Base-by-base conservation (phyloP, 2,329 filamentous ascomycete genomes). In the Aaosphaeria arxii region DNA sequence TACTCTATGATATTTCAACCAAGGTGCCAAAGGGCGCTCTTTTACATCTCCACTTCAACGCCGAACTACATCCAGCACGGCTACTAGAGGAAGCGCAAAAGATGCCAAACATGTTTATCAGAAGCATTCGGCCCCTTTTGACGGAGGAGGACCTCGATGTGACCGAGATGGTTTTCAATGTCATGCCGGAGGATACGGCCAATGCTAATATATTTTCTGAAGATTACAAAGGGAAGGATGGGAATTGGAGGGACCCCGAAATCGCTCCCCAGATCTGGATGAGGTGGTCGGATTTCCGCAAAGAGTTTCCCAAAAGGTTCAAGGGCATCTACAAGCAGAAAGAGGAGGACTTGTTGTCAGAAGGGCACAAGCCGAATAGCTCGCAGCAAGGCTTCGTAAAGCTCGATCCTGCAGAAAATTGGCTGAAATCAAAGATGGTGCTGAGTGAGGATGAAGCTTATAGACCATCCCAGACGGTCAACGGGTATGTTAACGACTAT, bases 11-110 rank as follows among this genome's bases (percentile, higher is more conserved):
- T 30, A 76, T 86, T 29, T 79, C 83, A 5, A 72, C 71, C 31
- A 62, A 66, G 48, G 79, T 88, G 74, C 87, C 87, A 39, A 91
- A 91, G 66, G 87, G 86, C 2, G 79, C 80, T 0, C 84, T 90
- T 62, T 73, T 90, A 28, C 87, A 91, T 65, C 80, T 89, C 28
- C 87, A 91, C 66, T 90, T 88, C 74, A 91, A 90, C 63, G 80
- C 87, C n/a, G 88, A 86, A 51, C 72, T 90, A 4, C 72, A 76
- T 11, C 85, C 86, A 7, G 65, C 74, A 2, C 76, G 83, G 5
- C 72, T 90, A 17, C 73, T 90, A 74, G 55, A 81, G 73, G 54
- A 79, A 74, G 73, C 74, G 52, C 64, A 71, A 7, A 40, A 64
- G 5, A 82, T 85, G 74, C 61, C 43, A 4, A 66, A 62, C 35